These are phyloP conservation scores for Eremothecium sinecaudum DNA, from an alignment of 1,139 yeast genomes.

Conservation along the genomic window DNA sequence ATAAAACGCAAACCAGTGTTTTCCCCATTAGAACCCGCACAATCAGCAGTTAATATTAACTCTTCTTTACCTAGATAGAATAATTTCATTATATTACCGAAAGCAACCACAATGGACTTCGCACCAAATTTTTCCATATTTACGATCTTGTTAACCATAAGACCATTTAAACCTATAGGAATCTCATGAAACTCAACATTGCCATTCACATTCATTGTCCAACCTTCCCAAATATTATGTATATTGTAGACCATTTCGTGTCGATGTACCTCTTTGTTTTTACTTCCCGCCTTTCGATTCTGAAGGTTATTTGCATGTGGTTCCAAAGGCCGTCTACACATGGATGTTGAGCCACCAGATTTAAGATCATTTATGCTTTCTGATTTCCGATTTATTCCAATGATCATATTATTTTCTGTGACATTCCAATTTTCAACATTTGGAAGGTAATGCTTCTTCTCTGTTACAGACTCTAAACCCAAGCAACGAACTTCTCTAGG, in stretches of 20 bases:
- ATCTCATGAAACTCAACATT: slow-evolving; percentile 49
- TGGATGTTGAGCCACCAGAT: slow-evolving; percentile 10
- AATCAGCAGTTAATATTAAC: slow-evolving; percentile 36
- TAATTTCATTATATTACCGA: slow-evolving; percentile 63
- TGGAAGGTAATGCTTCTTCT: slow-evolving; percentile 56
- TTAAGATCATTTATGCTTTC: slow-evolving; percentile 9
- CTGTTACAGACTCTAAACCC: slow-evolving; percentile 69
- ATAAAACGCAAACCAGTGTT: slow-evolving; percentile 31
- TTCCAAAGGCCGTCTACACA: slow-evolving; percentile 9
- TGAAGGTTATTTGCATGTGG: slow-evolving; percentile 8
- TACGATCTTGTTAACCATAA: slow-evolving; percentile 42
- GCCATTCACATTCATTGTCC: slow-evolving; percentile 63
- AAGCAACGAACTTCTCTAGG: slow-evolving; percentile 83
- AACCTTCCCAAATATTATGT: slow-evolving; percentile 65
- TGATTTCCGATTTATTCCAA: slow-evolving; percentile 53
- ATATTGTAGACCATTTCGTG: slow-evolving; percentile 16
- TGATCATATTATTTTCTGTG: slow-evolving; percentile 65
- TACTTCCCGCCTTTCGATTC: slow-evolving; percentile 7
- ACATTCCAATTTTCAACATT: slow-evolving; percentile 68
- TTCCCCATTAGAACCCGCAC: slow-evolving; percentile 23
- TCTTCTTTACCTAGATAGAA: slow-evolving; percentile 62
- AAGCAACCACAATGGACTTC: slow-evolving; percentile 63
- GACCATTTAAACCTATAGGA: slow-evolving; percentile 42
- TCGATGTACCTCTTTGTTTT: no score
- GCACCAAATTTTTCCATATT: slow-evolving; percentile 62